A percentile compares a stretch with the other conserved stretches of the same genome.
phyloP scores from a whole-genome alignment of 1,284 basidiomycete species.

The Afroboletus lepidellus region DNA sequence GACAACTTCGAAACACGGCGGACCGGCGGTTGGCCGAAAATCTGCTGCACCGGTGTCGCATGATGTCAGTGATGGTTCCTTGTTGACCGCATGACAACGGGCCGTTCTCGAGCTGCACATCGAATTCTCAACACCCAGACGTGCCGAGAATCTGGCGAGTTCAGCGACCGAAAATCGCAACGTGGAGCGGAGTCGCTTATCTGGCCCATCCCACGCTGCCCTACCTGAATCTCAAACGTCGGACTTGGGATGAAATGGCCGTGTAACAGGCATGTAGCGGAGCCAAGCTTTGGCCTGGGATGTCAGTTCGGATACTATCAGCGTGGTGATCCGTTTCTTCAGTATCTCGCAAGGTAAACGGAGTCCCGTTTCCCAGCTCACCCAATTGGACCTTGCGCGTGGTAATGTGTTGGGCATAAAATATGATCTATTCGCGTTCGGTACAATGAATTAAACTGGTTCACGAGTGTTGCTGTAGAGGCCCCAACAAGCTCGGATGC shows the following conservation, averaged over 20 bases:
- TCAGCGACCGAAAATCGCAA: background rate
- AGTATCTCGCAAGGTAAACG: background rate
- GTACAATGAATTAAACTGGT: slow-evolving; percentile 23
- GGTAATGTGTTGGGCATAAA: slow-evolving; percentile 13
- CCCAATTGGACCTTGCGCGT: background rate
- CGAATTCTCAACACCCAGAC: background rate
- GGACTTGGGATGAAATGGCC: background rate
- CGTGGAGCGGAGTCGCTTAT: background rate
- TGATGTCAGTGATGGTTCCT: background rate
- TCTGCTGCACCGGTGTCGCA: background rate
- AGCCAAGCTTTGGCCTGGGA: background rate
- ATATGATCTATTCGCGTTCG: slow-evolving; percentile 25
- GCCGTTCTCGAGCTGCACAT: too few species aligned
- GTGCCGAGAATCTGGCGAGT: background rate
- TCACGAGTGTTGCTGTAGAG: slow-evolving; percentile 2
- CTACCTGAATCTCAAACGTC: background rate
- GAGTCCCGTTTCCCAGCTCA: background rate
- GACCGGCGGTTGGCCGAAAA: background rate
- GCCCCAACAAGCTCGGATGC: slow-evolving; percentile 1
- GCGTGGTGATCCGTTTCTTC: background rate
- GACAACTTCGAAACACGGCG: background rate
- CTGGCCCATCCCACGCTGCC: background rate
- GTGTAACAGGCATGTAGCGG: background rate
- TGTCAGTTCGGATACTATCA: slow-evolving; percentile 1
- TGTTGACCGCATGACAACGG: background rate